phyloP scores from a whole-genome alignment of 2,329 filamentous ascomycete species.

The Penicillium sumatraense region DNA sequence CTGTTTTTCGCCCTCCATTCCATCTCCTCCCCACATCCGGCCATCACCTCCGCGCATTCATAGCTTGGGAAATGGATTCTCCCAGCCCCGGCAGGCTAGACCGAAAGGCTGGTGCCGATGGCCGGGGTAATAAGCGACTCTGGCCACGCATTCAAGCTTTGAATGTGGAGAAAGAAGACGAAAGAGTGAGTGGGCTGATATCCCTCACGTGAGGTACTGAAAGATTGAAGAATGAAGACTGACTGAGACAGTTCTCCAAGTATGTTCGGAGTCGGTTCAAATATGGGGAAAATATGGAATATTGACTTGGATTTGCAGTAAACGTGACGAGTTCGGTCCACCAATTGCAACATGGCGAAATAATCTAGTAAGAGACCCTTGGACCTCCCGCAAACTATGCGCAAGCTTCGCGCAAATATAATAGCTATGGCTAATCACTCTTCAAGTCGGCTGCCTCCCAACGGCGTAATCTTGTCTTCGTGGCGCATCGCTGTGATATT shows the following conservation, averaged over 20 bases:
- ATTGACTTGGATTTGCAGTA: conserved; percentile 17
- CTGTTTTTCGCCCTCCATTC: neutral
- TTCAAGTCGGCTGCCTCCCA: conserved; percentile 51
- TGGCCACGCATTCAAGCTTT: conserved; percentile 33
- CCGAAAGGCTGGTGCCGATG: neutral
- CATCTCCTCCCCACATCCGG: conserved; percentile 2
- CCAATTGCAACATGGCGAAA: conserved; percentile 46
- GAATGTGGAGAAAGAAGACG: conserved; percentile 36
- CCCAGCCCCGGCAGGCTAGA: conserved; percentile 9
- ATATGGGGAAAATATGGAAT: neutral
- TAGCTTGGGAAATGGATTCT: conserved; percentile 29
- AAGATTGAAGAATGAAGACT: too few species aligned
- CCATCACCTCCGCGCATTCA: conserved; percentile 3
- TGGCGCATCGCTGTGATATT: conserved; percentile 46
- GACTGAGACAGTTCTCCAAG: conserved; percentile 29
- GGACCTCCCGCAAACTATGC: too few species aligned
- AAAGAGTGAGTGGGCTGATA: conserved; percentile 38
- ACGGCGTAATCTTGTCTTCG: conserved; percentile 52
- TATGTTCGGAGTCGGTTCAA: conserved; percentile 14
- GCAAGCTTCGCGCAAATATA: neutral
- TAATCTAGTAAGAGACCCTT: conserved; percentile 46
- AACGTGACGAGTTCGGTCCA: conserved; percentile 28
- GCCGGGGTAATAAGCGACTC: neutral
- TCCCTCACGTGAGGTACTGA: conserved; percentile 14
- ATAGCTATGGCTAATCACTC: conserved; percentile 6